phyloP scores from a whole-genome alignment of 805 yeast species.

The Kodamaea sagamina region DNA sequence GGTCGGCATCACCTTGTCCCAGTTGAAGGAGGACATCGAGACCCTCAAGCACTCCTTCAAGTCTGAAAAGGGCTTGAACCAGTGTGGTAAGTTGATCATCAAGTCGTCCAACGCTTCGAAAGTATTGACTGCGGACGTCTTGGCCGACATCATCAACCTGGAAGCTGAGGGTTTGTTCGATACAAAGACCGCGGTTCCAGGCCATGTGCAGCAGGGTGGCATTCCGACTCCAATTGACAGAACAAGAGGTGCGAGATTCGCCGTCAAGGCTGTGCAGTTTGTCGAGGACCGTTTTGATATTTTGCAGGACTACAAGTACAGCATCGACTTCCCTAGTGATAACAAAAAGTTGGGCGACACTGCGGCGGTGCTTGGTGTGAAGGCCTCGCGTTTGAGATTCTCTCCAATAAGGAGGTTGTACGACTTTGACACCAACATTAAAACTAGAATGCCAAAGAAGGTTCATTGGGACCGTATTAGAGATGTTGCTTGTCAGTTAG shows the following conservation, averaged over 20 bases:
- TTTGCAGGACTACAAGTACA: conserved; percentile 26
- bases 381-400: conserved; percentile 71
- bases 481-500: conserved; percentile 81
- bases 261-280: conserved; percentile 85
- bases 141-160: conserved; percentile 81
- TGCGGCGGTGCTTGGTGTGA: conserved; percentile 53
- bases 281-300: conserved; percentile 56
- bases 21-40: conserved; percentile 74
- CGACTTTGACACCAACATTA: conserved; percentile 82
- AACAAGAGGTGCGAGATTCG: conserved; percentile 84
- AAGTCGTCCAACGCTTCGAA: conserved; percentile 82
- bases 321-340: conserved; percentile 35
- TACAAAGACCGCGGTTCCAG: conserved; percentile 94
- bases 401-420: conserved; percentile 73
- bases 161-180: conserved; percentile 79
- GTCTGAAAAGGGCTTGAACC: conserved; percentile 72
- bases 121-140: conserved; percentile 76
- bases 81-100: conserved; percentile 83
- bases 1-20: conserved; percentile 65
- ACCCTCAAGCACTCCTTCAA: conserved; percentile 67
- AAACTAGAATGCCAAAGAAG: conserved; percentile 81
- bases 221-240: conserved; percentile 94
- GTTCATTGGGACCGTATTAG: conserved; percentile 81
- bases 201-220: conserved; percentile 98
- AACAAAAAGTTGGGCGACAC: conserved; percentile 34